A percentile compares a stretch with the other conserved stretches of the same genome.
Evolutionary conservation across 148 eudicot species (phyloP).

Genomic region (Dianthus caryophyllus): DNA sequence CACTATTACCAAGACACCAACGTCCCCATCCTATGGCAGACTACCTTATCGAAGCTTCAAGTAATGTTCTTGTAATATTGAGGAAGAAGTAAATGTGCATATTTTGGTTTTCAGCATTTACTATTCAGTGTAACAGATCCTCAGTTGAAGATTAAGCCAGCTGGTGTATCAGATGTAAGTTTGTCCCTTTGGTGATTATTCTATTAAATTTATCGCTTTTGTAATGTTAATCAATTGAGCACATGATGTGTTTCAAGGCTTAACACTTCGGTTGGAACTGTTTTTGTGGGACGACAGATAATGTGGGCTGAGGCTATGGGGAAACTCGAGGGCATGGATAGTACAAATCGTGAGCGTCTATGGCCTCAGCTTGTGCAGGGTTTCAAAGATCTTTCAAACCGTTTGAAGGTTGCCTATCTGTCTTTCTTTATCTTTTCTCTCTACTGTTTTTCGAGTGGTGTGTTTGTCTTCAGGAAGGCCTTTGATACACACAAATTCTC

Average conservation of each 20-base stretch:
- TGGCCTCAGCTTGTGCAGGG: slow-evolving; percentile 98
- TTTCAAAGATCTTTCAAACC: slow-evolving; percentile 92
- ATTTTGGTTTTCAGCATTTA: slow-evolving; percentile 65
- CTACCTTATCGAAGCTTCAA: too few relatives aligned
- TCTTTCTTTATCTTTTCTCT: neutral
- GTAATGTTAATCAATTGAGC: too few relatives aligned
- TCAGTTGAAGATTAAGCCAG: slow-evolving; percentile 65
- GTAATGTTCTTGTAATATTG: neutral
- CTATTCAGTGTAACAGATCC: slow-evolving; percentile 90
- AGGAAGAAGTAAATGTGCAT: neutral
- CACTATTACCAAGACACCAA: too few relatives aligned
- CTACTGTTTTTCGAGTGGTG: neutral
- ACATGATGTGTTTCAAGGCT: neutral
- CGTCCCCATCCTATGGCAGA: too few relatives aligned
- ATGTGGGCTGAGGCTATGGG: slow-evolving; percentile 99
- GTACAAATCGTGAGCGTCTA: slow-evolving; percentile 78
- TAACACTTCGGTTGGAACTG: neutral
- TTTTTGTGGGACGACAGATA: slow-evolving; percentile 49
- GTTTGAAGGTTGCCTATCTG: slow-evolving; percentile 57
- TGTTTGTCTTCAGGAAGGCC: neutral
- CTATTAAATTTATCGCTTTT: neutral
- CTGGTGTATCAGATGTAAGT: slow-evolving; percentile 93
- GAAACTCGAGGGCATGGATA: slow-evolving; percentile 97
- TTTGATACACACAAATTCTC: neutral
- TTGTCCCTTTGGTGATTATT: neutral